Base-by-base conservation (phyloP, 345 rosid species). In the Moricandia moricandioides region DNA sequence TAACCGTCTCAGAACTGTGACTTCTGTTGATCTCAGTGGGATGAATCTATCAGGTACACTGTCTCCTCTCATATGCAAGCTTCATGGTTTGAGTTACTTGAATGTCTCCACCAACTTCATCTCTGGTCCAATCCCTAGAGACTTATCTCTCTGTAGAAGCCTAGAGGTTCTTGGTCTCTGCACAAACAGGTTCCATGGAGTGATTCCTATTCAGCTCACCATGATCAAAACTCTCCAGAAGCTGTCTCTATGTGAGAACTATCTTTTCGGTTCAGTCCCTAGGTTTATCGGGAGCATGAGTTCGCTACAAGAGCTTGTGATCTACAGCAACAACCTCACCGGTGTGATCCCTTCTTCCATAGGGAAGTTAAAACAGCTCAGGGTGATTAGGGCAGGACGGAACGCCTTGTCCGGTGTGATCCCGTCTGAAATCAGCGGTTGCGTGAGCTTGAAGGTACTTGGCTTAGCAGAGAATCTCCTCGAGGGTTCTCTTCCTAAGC, bases 401-500 rank as follows among this genome's bases (percentile, higher is more conserved):
- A 91, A 91, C 40, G 70, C 57, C 4, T 80, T 91, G 47, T 88
- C 93, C 3, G 97, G 97, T 47, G 75, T 84, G 65, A 87, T 91
- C 67, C 97, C 96, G 1, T 65, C 84, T 0, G 91, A 87, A 68
- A 89, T 91, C 67, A 77, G 90, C 71, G 84, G 88, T 45, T 91
- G 97, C 63, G 83, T 73, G 75, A 87, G 87, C 78, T 72, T 91
- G 63, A 65, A 85, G 86, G 79, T 89, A 72, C 82, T 91, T 71
- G 97, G 97, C 57, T 81, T 89, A 77, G 91, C 97, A 24, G 96
- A 91, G 78, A 89, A 89, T 80, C 74, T 80, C 54, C 83, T 91
- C 7, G 90, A 86, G 74, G 97, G 93, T 63, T 63, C 81, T 69
- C 84, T 91, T 70, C 97, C 96, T 3, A 81, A 55, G 62, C 86